Evolutionary conservation across 345 rosid genomes (phyloP), one percentile per base, ranked within the genome.

Genomic region (Brassica rapa): DNA sequence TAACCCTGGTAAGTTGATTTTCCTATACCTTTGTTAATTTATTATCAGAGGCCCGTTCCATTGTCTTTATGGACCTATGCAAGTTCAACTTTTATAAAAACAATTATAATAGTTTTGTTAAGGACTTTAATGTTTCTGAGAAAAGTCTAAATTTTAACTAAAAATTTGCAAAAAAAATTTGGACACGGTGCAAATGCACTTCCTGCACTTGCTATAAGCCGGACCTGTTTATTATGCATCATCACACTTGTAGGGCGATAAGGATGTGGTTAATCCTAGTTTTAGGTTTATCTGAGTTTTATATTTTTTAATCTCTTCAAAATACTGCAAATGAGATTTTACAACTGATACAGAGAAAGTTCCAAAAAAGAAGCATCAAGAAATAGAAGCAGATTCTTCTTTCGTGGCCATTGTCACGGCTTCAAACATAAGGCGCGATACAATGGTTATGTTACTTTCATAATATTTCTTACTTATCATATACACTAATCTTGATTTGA

Each of bases 371-470:
- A 62, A 62, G 21, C 66, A 21, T 29, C 66, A 62, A 60, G 55
- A 67, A 3, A 67, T 6, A 75, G 79, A 67, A 41, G 14, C 21
- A 66, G 57, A 10, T 24, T 76, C 68, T 57, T 43, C 61, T 60
- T 76, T 68, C 61, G 79, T 41, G 33, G 21, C 24, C 6, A 12
- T 27, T 29, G 79, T 75, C 60, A 75, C 79, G 2, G 46, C 23
- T 67, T 57, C 79, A 2, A 75, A 67, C 9, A 57, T 67, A 67
- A 66, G 3, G n/a, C 66, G 73, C 2, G 79, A 68, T n/a, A 19
- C 60, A 39, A 1, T 59, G 79, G 79, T 76, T 25, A 75, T 30
- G 27, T 67, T 75, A 75, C 73, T 57, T 68, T 14, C 79, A 64
- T 25, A 12, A 24, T 5, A 24, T 41, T 66, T 25, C 2, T 35